Conservation (phyloP, 1,139 yeast species). For the Suhomyces bolitotheri region DNA sequence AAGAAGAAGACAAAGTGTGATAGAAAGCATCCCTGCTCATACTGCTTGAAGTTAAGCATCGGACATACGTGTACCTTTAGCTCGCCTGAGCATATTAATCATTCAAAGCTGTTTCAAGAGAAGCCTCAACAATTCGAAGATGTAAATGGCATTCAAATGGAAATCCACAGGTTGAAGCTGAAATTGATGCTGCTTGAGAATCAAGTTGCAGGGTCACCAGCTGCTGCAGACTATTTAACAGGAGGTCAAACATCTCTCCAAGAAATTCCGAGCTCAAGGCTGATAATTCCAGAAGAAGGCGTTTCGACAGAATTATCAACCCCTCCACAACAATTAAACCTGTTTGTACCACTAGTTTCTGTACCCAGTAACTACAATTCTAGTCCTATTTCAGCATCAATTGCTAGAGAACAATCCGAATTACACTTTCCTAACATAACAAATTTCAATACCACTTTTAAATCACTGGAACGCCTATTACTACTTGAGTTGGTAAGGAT, state of each 20-base stretch:
- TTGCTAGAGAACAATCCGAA: too few relatives aligned
- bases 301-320: too few relatives aligned
- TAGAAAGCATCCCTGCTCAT: conserved; percentile 15
- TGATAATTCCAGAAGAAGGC: too few relatives aligned
- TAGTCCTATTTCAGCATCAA: too few relatives aligned
- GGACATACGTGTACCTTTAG: conserved; percentile 16
- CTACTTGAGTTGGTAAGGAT: too few relatives aligned
- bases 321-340: too few relatives aligned
- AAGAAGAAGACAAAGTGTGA: conserved; percentile 19
- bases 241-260: background rate
- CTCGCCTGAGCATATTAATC: conserved; percentile 16
- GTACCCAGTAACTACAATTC: too few relatives aligned
- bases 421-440: too few relatives aligned
- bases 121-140: background rate
- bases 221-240: background rate
- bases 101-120: conserved; percentile 4
- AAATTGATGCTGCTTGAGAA: conserved; percentile 13
- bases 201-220: conserved; percentile 6
- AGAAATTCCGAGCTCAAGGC: too few relatives aligned
- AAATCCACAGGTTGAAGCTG: conserved; percentile 11
- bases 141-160: conserved; percentile 7
- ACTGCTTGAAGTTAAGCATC: conserved; percentile 16
- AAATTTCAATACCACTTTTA: too few relatives aligned
- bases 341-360: too few relatives aligned
- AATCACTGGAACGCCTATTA: too few relatives aligned